Evolutionary conservation across 75 land plant genomes (phyloP).

Genomic region (Cryptomeria japonica): DNA sequence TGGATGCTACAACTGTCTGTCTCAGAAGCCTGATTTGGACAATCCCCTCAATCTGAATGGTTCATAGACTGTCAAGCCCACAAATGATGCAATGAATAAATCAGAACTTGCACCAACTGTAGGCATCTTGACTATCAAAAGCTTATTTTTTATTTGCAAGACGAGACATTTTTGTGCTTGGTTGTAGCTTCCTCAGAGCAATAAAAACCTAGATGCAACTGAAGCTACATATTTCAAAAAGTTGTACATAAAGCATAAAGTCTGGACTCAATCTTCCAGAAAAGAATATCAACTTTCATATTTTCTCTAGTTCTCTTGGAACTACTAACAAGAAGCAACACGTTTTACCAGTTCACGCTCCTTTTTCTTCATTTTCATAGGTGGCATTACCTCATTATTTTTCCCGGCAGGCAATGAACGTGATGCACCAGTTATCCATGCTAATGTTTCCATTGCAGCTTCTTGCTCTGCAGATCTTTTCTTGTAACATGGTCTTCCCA

Average conservation of each 20-base stretch:
- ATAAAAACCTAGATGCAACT: not conserved
- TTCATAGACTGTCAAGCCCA: not conserved
- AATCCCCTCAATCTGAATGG: not conserved
- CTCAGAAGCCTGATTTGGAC: not conserved
- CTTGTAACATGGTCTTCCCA: conserved; percentile 72
- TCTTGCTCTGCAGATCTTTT: conserved; percentile 88
- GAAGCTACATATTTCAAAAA: not conserved
- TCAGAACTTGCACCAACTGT: not conserved
- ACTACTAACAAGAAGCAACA: not conserved
- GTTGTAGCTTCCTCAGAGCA: not conserved
- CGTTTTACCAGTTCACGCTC: not conserved
- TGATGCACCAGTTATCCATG: conserved; percentile 49
- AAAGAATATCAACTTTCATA: not conserved
- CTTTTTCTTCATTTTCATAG: not conserved
- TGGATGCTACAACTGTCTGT: not conserved
- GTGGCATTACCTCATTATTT: not conserved
- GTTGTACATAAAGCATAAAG: not conserved
- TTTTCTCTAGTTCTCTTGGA: not conserved
- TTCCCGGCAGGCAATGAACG: not conserved
- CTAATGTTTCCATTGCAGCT: conserved; percentile 77
- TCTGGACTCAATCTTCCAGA: not conserved
- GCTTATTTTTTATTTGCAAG: not conserved
- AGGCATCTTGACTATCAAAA: not conserved
- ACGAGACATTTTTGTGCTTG: not conserved
- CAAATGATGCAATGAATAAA: not conserved